A percentile compares a stretch with the other conserved stretches of the same genome.
These are phyloP conservation scores for Azolla pinnata DNA, from an alignment of 75 land plant genomes.

Conservation along the genomic window DNA sequence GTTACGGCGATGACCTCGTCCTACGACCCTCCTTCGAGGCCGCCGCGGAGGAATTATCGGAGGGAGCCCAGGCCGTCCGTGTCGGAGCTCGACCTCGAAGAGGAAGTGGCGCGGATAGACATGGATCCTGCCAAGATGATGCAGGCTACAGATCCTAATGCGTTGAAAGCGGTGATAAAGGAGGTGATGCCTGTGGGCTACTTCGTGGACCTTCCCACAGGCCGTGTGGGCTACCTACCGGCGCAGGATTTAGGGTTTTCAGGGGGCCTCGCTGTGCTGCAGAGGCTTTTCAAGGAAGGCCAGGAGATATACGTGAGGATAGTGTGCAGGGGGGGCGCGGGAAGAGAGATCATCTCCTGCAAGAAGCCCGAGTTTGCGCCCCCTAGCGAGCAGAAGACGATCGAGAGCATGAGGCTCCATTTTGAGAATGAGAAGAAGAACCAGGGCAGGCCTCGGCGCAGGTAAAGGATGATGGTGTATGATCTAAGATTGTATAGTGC, in stretches of 20 bases:
- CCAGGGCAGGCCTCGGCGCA: background rate
- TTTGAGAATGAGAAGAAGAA: conserved; percentile 7
- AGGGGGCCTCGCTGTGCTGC: background rate
- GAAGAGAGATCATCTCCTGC: background rate
- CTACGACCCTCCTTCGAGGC: no score
- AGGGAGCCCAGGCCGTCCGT: background rate
- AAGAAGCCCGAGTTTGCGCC: conserved; percentile 1
- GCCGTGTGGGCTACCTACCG: background rate
- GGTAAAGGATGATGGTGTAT: background rate
- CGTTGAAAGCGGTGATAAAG: conserved; percentile 1
- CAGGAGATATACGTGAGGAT: background rate
- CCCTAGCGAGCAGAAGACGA: conserved; percentile 1
- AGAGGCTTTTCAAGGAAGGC: conserved; percentile 1
- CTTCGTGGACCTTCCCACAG: background rate
- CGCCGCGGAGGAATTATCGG: background rate
- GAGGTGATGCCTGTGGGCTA: conserved; percentile 6
- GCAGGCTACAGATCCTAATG: background rate
- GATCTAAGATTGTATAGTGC: no score
- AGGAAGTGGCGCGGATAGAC: background rate
- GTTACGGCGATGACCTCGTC: no score
- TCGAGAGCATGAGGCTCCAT: conserved; percentile 2
- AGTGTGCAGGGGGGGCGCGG: conserved; percentile 4
- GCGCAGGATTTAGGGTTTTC: conserved; percentile 1
- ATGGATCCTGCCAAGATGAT: conserved; percentile 7
- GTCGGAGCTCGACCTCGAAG: background rate